A percentile compares a stretch with the other conserved stretches of the same genome.
phyloP scores from a whole-genome alignment of 1,284 basidiomycete genomes.

The Rhizoctonia solani region DNA sequence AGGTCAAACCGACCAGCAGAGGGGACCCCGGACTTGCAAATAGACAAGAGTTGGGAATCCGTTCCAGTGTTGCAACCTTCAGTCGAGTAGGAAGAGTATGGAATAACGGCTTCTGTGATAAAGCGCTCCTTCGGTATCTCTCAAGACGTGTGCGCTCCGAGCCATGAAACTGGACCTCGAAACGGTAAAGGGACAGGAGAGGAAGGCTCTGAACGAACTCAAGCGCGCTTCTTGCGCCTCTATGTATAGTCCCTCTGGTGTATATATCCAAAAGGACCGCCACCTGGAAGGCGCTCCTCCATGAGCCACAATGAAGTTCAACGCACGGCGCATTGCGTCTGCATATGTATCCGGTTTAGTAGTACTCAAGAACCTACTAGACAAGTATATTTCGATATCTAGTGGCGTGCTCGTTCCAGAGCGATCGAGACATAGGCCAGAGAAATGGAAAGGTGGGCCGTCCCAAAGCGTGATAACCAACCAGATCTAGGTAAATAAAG shows the following conservation, averaged over 20 bases:
- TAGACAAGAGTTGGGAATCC: not conserved
- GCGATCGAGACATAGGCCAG: not conserved
- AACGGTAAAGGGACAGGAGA: too few species aligned
- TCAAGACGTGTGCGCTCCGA: not conserved
- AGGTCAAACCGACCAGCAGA: not conserved
- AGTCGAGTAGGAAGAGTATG: not conserved
- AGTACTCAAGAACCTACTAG: not conserved
- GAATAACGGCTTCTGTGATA: too few species aligned
- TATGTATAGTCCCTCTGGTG: too few species aligned
- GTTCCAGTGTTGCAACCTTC: not conserved
- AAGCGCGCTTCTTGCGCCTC: too few species aligned
- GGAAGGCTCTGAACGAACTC: too few species aligned
- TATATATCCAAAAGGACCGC: too few species aligned
- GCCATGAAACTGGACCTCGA: not conserved
- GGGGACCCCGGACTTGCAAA: not conserved
- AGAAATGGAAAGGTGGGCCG: not conserved
- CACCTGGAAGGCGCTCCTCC: too few species aligned
- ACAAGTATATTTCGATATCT: conserved; percentile 12
- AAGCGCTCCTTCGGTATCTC: not conserved
- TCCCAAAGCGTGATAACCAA: not conserved
- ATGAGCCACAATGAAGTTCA: too few species aligned
- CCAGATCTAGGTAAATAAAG: too few species aligned
- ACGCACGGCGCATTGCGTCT: too few species aligned
- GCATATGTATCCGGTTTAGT: too few species aligned
- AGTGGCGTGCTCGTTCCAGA: not conserved